Evolutionary conservation across 2,329 filamentous ascomycete genomes (phyloP).

Genomic region (Dactylella cylindrospora): DNA sequence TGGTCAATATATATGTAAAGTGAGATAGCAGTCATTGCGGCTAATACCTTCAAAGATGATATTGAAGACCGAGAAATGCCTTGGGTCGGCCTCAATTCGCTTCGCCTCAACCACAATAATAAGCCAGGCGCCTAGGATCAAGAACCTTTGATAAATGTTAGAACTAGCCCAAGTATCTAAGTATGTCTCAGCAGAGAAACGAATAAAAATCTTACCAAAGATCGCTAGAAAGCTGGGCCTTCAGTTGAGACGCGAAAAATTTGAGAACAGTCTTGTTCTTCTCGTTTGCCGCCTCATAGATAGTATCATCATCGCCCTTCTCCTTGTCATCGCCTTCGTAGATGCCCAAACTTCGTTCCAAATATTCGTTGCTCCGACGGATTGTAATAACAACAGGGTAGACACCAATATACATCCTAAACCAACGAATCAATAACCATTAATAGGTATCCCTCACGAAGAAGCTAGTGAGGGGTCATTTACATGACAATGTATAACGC

Average conservation of each 20-base stretch:
- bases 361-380: constrained; percentile 59
- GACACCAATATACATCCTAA: constrained; percentile 60
- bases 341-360: constrained; percentile 60
- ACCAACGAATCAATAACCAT: background rate
- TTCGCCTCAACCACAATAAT: constrained; percentile 44
- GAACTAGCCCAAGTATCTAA: background rate
- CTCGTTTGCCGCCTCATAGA: constrained; percentile 31
- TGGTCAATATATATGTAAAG: background rate
- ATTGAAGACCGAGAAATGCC: constrained; percentile 46
- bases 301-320: constrained; percentile 43
- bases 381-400: constrained; percentile 61
- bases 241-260: constrained; percentile 16
- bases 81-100: constrained; percentile 43
- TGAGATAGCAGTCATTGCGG: background rate
- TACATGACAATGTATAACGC: constrained; percentile 61
- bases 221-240: constrained; percentile 22
- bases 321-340: constrained; percentile 51
- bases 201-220: constrained; percentile 12
- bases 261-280: constrained; percentile 14
- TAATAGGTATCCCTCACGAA: background rate
- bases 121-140: constrained; percentile 32
- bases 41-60: constrained; percentile 45
- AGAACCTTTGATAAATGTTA: constrained; percentile 19
- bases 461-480: constrained; percentile 6
- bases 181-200: background rate